Evolutionary conservation across 805 yeast genomes (phyloP).

Genomic region (Candida verbasci): DNA sequence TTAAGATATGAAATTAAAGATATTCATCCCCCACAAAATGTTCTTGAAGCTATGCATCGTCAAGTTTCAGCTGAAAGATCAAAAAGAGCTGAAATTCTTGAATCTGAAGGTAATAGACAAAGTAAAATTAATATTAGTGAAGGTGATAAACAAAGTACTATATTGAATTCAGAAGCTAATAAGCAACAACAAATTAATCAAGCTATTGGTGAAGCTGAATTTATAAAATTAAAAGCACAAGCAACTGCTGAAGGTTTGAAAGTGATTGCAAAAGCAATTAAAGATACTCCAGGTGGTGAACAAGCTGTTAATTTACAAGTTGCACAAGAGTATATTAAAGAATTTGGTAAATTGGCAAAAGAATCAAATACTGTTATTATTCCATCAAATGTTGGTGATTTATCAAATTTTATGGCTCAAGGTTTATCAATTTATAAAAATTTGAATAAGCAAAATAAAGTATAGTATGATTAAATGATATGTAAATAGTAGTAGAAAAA

Average conservation of each 20-base stretch:
- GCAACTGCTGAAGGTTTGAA: constrained; percentile 74
- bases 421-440: constrained; percentile 70
- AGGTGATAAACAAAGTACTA: constrained; percentile 68
- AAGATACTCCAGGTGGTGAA: constrained; percentile 62
- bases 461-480: too few species aligned
- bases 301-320: constrained; percentile 77
- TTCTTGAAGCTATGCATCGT: constrained; percentile 86
- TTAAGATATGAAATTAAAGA: constrained; percentile 83
- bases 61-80: constrained; percentile 86
- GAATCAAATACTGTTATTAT: constrained; percentile 74
- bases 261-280: constrained; percentile 62
- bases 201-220: constrained; percentile 74
- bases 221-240: constrained; percentile 57
- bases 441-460: constrained; percentile 22
- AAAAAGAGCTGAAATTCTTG: constrained; percentile 82
- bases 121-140: constrained; percentile 79
- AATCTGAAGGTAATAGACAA: constrained; percentile 79
- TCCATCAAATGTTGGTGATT: constrained; percentile 72
- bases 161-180: constrained; percentile 71
- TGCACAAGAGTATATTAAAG: constrained; percentile 79
- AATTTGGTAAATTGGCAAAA: constrained; percentile 78
- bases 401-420: constrained; percentile 69
- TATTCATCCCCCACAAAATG: constrained; percentile 82
- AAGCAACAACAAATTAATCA: constrained; percentile 58
- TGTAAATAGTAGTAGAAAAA: constrained; percentile 2